Conservation (phyloP, 108 stramenopile genomes). For the Cyclotella baltica region DNA sequence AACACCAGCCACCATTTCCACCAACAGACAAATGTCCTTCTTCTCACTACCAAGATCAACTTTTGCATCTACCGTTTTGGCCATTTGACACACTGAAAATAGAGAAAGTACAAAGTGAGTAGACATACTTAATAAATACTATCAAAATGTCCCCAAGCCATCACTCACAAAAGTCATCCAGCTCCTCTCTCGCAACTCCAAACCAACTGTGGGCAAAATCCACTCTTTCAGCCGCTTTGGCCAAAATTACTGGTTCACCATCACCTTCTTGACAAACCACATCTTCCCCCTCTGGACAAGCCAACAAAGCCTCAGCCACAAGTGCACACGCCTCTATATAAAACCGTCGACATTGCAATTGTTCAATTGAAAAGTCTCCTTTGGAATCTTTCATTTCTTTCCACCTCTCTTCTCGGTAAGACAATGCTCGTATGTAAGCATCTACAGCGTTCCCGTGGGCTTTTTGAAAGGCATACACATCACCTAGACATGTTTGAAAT, state of each 20-base stretch:
- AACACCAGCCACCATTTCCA: constrained; percentile 79
- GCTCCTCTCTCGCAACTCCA: constrained; percentile 71
- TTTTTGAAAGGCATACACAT: constrained; percentile 56
- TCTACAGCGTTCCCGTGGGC: constrained; percentile 81
- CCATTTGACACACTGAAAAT: constrained; percentile 64
- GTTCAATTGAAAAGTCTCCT: constrained; percentile 36
- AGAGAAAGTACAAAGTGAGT: neutral
- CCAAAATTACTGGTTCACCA: constrained; percentile 51
- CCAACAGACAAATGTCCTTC: constrained; percentile 74
- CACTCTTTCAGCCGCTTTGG: constrained; percentile 66
- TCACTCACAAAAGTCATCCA: constrained; percentile 56
- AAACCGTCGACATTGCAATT: constrained; percentile 58
- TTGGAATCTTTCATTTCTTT: constrained; percentile 25
- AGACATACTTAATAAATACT: neutral
- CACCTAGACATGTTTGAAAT: constrained; percentile 71
- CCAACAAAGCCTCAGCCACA: constrained; percentile 76
- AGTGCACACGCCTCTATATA: constrained; percentile 73
- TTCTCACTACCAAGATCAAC: constrained; percentile 70
- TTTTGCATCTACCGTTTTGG: constrained; percentile 57
- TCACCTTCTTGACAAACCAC: constrained; percentile 70
- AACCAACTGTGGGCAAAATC: constrained; percentile 80
- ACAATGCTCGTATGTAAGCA: constrained; percentile 73
- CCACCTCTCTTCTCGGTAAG: constrained; percentile 58
- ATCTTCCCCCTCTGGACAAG: constrained; percentile 66
- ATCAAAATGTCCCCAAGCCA: neutral